Conservation (phyloP, 2,329 filamentous ascomycete species). For the Clarireedia sp. region DNA sequence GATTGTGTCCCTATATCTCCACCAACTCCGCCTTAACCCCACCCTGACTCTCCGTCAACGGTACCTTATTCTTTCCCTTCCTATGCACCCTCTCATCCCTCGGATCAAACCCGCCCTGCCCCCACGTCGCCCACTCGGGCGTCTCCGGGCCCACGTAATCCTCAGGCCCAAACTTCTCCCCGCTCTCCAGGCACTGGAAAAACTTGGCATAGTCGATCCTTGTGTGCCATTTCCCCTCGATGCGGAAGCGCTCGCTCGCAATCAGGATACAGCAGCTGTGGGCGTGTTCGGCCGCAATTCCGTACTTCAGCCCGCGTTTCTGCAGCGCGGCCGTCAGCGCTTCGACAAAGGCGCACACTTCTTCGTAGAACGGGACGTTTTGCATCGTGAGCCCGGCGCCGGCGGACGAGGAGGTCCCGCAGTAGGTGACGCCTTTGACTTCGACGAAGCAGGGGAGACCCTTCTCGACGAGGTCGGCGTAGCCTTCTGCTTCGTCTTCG, state of each 20-base stretch:
- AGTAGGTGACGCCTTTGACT: slow-evolving; percentile 95
- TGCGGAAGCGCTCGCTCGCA: slow-evolving; percentile 71
- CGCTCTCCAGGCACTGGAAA: slow-evolving; percentile 73
- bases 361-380: slow-evolving; percentile 93
- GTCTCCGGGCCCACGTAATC: slow-evolving; percentile 84
- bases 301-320: slow-evolving; percentile 68
- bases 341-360: slow-evolving; percentile 75
- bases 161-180: slow-evolving; percentile 66
- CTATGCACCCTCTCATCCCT: slow-evolving; percentile 78
- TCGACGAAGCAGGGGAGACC: slow-evolving; percentile 89
- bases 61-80: slow-evolving; percentile 55
- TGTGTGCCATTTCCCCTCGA: slow-evolving; percentile 79
- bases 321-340: slow-evolving; percentile 63
- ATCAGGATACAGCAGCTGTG: slow-evolving; percentile 90
- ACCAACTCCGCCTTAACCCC: slow-evolving; percentile 3
- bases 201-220: slow-evolving; percentile 85
- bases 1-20: not conserved
- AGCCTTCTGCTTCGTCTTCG: slow-evolving; percentile 84
- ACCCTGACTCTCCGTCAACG: slow-evolving; percentile 18
- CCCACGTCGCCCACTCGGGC: slow-evolving; percentile 92
- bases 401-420: slow-evolving; percentile 78
- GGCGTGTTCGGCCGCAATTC: slow-evolving; percentile 88
- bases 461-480: slow-evolving; percentile 79
- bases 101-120: slow-evolving; percentile 89
- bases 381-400: slow-evolving; percentile 89